Conservation (phyloP, 345 rosid genomes). For the Sisymbrium irio region DNA sequence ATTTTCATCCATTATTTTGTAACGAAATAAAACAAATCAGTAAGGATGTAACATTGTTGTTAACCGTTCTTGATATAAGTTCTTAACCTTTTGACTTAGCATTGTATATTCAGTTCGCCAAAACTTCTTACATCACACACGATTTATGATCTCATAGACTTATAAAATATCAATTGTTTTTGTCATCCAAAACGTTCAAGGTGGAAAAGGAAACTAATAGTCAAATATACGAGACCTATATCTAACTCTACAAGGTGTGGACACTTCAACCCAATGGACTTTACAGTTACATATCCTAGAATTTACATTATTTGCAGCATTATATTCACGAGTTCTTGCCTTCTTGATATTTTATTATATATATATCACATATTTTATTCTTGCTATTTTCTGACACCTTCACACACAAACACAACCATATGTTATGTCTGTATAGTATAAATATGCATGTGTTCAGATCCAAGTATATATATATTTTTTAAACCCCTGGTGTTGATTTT, state of each 20-base stretch:
- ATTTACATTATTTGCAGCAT: not conserved
- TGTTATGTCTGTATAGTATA: not conserved
- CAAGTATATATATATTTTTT: conserved; percentile 4
- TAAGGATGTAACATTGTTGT: not conserved
- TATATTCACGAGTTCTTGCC: conserved; percentile 10
- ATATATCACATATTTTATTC: not conserved
- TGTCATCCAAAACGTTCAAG: not conserved
- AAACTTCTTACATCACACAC: not conserved
- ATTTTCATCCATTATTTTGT: not conserved
- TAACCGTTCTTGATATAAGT: not conserved
- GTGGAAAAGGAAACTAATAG: not conserved
- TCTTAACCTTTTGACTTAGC: not conserved
- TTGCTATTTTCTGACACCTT: not conserved
- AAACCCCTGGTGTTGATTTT: not conserved
- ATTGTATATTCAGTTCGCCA: not conserved
- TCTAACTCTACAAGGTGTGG: not conserved
- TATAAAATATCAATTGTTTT: not conserved
- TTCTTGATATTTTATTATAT: not conserved
- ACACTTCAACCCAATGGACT: conserved; percentile 13
- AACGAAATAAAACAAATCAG: not conserved
- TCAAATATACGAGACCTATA: not conserved
- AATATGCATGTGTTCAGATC: conserved; percentile 13
- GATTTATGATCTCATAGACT: not conserved
- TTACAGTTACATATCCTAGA: not conserved
- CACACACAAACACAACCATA: conserved; percentile 16